Evolutionary conservation across 2,329 filamentous ascomycete genomes (phyloP), one percentile per base, ranked within the genome.

Genomic region (Fusarium pseudograminearum): DNA sequence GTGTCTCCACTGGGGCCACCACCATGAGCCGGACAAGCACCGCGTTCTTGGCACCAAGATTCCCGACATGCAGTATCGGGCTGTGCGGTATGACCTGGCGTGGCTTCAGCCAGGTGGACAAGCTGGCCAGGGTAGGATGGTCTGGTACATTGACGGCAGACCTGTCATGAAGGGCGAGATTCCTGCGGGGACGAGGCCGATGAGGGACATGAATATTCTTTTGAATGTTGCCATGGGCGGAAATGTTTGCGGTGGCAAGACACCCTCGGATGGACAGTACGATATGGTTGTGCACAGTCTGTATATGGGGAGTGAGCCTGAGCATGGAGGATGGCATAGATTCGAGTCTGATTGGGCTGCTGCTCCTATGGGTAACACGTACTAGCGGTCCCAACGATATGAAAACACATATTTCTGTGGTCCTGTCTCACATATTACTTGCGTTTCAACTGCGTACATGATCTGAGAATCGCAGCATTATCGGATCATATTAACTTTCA

Each of bases 171-270:
- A 84, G 76, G 86, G 81, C 0, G 71, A 76, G 4, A 84, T 87
- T 26, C 87, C 87, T 0, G 69, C 73, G 3, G 86, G 86, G 0
- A 88, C 85, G 4, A 78, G 87, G 15, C 80, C 83, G 8, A 81
- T 89, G 77, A 82, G 84, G 57, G 87, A 89, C 28, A 89, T 83
- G 77, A 83, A 82, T 20, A 78, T 89, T 11, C 76, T 89, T 62
- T 81, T 89, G 20, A 89, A 89, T 61, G 81, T 89, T n/a, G 87
- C 87, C 2, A 88, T 89, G 84, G 87, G 87, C 0, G 87, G 87
- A 0, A 88, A 86, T 61, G 87, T 89, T 7, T 88, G 86, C 67
- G 76, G 81, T 18, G 86, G 85, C 0, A 82, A 81, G 71, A 76
- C 80, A 16, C 87, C 87, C 1, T 75, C 71, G 1, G 83, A 88